Evolutionary conservation across 306 rosid species (phyloP).

Genomic region (Ziziphus jujuba): DNA sequence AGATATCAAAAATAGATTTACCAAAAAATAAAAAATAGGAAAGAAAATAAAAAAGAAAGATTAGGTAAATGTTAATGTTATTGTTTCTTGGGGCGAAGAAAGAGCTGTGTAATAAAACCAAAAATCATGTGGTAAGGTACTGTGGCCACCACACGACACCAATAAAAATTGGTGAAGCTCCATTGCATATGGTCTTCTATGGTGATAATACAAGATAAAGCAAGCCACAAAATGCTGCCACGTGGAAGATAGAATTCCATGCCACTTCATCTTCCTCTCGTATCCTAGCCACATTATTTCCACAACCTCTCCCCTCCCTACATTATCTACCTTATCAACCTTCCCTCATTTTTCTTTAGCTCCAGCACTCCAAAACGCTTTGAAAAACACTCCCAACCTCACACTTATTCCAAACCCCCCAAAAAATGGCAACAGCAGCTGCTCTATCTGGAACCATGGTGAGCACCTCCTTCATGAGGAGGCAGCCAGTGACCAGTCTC

Average conservation of each 20-base stretch:
- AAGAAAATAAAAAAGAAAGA: too few relatives aligned
- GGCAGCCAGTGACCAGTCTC: slow-evolving; percentile 43
- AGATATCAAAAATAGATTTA: not conserved
- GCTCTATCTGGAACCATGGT: slow-evolving; percentile 56
- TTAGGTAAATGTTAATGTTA: not conserved
- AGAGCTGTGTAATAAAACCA: not conserved
- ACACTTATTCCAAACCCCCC: not conserved
- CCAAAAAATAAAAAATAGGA: too few relatives aligned
- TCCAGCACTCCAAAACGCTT: not conserved
- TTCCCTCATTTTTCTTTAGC: slow-evolving; percentile 1
- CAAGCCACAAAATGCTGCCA: slow-evolving; percentile 28
- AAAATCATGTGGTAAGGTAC: not conserved
- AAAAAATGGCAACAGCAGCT: slow-evolving; percentile 37
- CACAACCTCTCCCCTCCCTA: slow-evolving; percentile 26
- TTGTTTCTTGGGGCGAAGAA: not conserved
- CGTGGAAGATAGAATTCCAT: slow-evolving; percentile 56
- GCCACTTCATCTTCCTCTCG: slow-evolving; percentile 10
- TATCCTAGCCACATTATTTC: slow-evolving; percentile 31
- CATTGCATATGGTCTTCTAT: not conserved
- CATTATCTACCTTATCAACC: slow-evolving; percentile 20
- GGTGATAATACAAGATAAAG: slow-evolving; percentile 44
- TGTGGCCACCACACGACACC: slow-evolving; percentile 15
- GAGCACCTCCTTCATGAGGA: slow-evolving; percentile 55
- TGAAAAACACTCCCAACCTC: not conserved
- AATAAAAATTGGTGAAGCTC: not conserved